Percentiles rank a stretch among this genome's conserved stretches.
Evolutionary conservation across 2,329 filamentous ascomycete species (phyloP).

Genomic region (Pestalotiopsis sp.): DNA sequence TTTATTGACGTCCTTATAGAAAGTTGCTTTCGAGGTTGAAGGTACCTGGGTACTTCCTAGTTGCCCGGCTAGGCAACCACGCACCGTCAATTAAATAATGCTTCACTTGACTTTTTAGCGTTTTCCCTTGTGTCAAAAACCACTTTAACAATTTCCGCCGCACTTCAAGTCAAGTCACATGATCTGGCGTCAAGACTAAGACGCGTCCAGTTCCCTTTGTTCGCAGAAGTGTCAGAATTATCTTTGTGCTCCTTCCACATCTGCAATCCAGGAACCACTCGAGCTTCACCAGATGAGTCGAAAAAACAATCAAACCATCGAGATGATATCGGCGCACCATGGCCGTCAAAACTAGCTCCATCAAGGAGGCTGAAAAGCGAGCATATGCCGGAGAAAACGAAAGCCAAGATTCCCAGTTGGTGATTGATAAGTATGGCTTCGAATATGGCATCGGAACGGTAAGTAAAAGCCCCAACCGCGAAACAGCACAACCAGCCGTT

Average conservation of each 20-base stretch:
- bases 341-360: not conserved
- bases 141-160: not conserved
- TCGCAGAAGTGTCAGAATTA: not conserved
- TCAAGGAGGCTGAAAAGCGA: conserved; percentile 18
- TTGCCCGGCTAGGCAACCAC: not conserved
- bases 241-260: not conserved
- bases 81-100: not conserved
- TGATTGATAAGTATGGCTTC: conserved; percentile 23
- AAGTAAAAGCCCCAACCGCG: conserved; percentile 18
- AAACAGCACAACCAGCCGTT: not conserved
- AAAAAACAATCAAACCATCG: not conserved
- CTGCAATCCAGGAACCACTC: not conserved
- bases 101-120: not conserved
- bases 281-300: no score
- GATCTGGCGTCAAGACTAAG: not conserved
- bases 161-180: not conserved
- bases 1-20: no score
- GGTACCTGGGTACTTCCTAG: not conserved
- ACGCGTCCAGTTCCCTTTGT: not conserved
- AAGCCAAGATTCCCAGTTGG: conserved; percentile 31
- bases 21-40: no score
- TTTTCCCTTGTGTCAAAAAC: not conserved
- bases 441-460: conserved; percentile 31
- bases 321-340: not conserved
- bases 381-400: conserved; percentile 25